Percentiles rank a stretch among this genome's conserved stretches.
These are phyloP conservation scores for Perkinsus chesapeaki DNA, from an alignment of 169 alveolate genomes.

Conservation along the genomic window DNA sequence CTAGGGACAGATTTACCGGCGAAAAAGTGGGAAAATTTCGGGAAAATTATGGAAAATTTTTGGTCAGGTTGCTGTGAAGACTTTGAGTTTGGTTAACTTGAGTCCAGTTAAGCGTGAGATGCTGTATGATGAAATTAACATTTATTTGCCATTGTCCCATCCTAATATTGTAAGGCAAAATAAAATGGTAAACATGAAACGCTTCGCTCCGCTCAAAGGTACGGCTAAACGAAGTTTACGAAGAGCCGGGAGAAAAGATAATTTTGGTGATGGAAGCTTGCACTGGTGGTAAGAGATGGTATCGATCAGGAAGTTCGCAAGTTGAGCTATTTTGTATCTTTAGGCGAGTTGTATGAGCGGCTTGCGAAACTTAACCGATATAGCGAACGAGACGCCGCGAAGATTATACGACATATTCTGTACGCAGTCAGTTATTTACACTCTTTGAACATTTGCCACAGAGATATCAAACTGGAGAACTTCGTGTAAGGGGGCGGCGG, in stretches of 20 bases:
- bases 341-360: constrained; percentile 55
- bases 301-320: not conserved
- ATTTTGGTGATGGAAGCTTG: constrained; percentile 61
- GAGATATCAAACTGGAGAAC: constrained; percentile 56
- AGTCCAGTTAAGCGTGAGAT: not conserved
- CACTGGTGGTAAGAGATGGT: constrained; percentile 22
- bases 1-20: not conserved
- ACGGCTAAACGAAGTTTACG: constrained; percentile 39
- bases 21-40: not conserved
- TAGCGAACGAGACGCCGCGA: constrained; percentile 37
- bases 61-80: too few relatives aligned
- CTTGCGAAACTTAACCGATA: constrained; percentile 23
- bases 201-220: not conserved
- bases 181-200: not conserved
- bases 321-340: not conserved
- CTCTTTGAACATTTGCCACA: constrained; percentile 39
- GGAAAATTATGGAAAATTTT: too few relatives aligned
- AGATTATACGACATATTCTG: constrained; percentile 24
- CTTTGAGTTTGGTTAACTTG: not conserved
- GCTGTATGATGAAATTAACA: not conserved
- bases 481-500: constrained; percentile 26
- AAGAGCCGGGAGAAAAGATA: constrained; percentile 29
- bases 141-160: not conserved
- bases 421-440: constrained; percentile 48
- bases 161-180: not conserved